Base-by-base conservation (phyloP, 106 monocot genomes). In the Platanthera zijinensis region DNA sequence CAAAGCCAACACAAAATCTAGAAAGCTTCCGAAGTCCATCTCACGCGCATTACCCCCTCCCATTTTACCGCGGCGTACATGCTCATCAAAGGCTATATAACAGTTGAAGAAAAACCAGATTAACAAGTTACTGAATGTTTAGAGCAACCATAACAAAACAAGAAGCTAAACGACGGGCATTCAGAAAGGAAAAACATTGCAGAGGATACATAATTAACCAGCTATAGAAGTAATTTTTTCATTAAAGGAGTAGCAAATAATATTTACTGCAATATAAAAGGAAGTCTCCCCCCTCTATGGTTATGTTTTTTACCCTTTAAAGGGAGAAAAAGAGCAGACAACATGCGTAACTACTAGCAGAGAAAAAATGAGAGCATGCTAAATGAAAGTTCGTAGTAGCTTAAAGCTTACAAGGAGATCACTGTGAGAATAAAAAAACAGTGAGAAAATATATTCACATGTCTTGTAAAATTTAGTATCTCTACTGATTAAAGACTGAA, bases 11-110 rank as follows among this genome's bases (percentile, higher is more conserved):
- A 97, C 97, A 85, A 97, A 97, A 74, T 97, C 97, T 56, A 97
- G 88, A 82, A 97, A 97, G 83, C 97, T 94, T 84, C 94, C 91
- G 57, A 97, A 97, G 85, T 97, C 97, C 97, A 97, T 97, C 81
- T 97, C 97, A 62, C 97, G 90, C 73, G 86, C 62, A 81, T 91
- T 97, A 56, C 97, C 89, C 28, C 86, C 89, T 50, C 91, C 97
- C 79, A 66, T 84, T 86, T 97, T 97, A 72, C 91, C 81, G 21
- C 97, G 90, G 8, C 97, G 87, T 7, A 94, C 97, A 82, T 97
- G 97, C 79, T 97, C 97, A 77, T 97, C 97, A 84, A 93, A 97
- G 69, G 87, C 97, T 97, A 82, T 25, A 84, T 6, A 72, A 72
- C 2, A 72, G 46, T 51, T 22, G 11, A n/a, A 50, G 12, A 22